phyloP scores from a whole-genome alignment of 768 basidiomycete genomes.

The Podaxis sp. region DNA sequence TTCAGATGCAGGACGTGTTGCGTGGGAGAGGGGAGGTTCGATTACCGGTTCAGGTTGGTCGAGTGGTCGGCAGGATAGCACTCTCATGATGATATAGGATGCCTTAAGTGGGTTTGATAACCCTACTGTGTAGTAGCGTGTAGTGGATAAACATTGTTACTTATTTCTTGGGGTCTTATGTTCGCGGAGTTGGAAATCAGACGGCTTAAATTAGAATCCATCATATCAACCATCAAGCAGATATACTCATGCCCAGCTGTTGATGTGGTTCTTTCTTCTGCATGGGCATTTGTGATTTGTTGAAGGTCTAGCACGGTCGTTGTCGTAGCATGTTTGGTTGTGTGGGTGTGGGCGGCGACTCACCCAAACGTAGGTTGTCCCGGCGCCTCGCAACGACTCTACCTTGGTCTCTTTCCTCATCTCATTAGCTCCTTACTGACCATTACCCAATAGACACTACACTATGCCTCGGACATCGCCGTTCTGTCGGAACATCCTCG shows the following conservation, averaged over 20 bases:
- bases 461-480: constrained; percentile 13
- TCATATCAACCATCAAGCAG: background rate
- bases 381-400: background rate
- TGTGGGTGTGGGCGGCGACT: background rate
- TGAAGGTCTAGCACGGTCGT: background rate
- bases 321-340: background rate
- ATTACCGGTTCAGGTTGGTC: no score
- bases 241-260: constrained; percentile 32
- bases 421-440: background rate
- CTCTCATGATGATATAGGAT: no score
- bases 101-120: no score
- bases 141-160: no score
- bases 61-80: no score
- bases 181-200: no score
- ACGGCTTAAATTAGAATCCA: no score
- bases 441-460: background rate
- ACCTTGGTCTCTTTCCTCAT: background rate
- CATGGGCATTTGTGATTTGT: background rate
- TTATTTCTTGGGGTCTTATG: no score
- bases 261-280: constrained; percentile 3
- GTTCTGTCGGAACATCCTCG: constrained; percentile 29
- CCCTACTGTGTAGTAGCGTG: no score
- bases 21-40: no score
- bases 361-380: background rate
- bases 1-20: no score